Conservation (phyloP, 73 alveolate genomes). For the Paramecium octaurelia region DNA sequence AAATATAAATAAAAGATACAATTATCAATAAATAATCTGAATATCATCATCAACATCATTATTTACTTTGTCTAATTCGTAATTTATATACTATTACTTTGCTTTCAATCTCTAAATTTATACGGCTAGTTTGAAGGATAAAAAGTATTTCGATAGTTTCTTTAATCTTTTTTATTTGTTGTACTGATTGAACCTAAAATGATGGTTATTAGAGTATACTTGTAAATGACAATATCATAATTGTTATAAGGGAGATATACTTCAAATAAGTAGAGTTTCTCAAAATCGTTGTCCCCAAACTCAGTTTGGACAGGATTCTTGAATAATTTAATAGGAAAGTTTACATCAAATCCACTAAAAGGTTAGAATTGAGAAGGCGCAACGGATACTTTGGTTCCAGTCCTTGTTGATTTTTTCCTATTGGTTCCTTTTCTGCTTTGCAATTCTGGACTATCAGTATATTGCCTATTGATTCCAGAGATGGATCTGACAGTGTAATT, state of each 20-base stretch:
- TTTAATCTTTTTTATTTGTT: not conserved
- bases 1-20: not conserved
- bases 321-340: not conserved
- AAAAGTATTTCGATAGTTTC: not conserved
- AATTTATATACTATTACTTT: not conserved
- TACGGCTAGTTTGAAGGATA: not conserved
- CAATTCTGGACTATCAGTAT: constrained; percentile 18
- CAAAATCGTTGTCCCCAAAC: not conserved
- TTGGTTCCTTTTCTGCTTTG: not conserved
- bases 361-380: constrained; percentile 7
- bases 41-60: not conserved
- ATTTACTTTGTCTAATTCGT: not conserved
- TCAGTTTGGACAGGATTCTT: not conserved
- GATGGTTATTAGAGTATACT: not conserved
- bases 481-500: not conserved
- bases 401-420: constrained; percentile 8
- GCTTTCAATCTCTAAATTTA: not conserved
- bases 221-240: not conserved
- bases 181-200: not conserved
- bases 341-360: not conserved
- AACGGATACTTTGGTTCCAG: constrained; percentile 1
- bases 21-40: not conserved
- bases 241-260: not conserved
- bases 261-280: not conserved
- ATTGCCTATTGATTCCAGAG: not conserved